Base-by-base conservation (phyloP, 352 stramenopile species). In the Lagenidium giganteum region DNA sequence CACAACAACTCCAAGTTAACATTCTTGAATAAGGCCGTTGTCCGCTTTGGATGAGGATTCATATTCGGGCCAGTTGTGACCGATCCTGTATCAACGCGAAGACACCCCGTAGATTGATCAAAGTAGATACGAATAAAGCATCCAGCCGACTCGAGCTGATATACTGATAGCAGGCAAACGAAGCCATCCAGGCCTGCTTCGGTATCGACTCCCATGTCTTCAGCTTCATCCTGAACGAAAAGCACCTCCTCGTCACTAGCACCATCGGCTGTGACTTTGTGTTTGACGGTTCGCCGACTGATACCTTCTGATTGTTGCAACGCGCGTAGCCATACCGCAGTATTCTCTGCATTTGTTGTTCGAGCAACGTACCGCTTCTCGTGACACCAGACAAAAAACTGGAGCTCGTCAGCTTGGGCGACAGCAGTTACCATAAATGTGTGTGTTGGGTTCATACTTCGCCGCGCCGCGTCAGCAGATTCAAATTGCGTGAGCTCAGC, bases 111-210 rank as follows among this genome's bases (percentile, higher is more conserved):
- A 2, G 48, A 53, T 25, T 77, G 64, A 24, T 92, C 80, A 51
- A 92, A 92, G 49, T 83, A 92, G 3, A 82, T 66, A 7, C 77
- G 74, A 5, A 75, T 61, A 47, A 75, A 88, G 33, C 77, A 88
- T 1, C 64, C 74, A 0, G 72, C 61, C 1, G 60, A 62, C 18
- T 92, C 77, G 11, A 81, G 11, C n/a, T 67, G 80, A 44, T 92
- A 90, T 6, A 87, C 61, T 2, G 77, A 88, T 2, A 92, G 34
- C 13, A 92, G 67, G 26, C 77, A 89, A 1, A 69, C 69, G 26
- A 57, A 83, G 0, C 73, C 73, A 33, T 85, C 73, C 3, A 80
- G 34, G 24, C 39, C 37, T 23, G 41, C n/a, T 8, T 56, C 37
- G n/a, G 12, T 37, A 42, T 27, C 24, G 14, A 17, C 16, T 57